phyloP scores from a whole-genome alignment of 176 grass and related monocot species.

The Ampelocalamus luodianensis region DNA sequence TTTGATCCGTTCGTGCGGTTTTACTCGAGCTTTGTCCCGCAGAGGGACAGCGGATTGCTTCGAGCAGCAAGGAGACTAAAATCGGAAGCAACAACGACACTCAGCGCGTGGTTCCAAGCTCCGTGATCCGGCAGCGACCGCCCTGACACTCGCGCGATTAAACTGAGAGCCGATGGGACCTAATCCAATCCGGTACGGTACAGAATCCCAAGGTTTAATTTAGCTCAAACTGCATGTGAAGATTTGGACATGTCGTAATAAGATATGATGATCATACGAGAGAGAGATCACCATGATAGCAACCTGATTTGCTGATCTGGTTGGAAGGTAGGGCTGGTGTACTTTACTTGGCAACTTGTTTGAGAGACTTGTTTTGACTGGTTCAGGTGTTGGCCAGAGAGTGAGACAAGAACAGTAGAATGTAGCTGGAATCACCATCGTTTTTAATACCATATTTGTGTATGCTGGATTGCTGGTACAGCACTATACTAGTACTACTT shows the following conservation, averaged over 20 bases:
- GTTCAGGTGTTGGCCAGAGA: conserved; percentile 37
- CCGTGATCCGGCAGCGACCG: conserved; percentile 45
- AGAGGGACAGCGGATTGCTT: conserved; percentile 1
- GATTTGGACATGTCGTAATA: conserved; percentile 25
- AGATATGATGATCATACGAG: not conserved
- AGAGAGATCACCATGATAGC: not conserved
- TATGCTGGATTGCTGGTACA: not conserved
- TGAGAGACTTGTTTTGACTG: conserved; percentile 42
- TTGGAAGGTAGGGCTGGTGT: not conserved
- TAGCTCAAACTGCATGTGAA: not conserved
- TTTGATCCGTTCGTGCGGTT: conserved; percentile 51
- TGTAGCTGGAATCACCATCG: conserved; percentile 46
- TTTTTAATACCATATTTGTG: not conserved
- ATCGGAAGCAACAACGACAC: not conserved
- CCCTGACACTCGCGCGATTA: not conserved
- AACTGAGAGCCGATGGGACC: no score
- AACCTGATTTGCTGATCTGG: not conserved
- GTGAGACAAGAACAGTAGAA: conserved; percentile 39
- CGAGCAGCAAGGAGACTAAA: not conserved
- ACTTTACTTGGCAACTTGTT: conserved; percentile 32
- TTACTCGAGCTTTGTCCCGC: conserved; percentile 43
- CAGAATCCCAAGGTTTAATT: not conserved
- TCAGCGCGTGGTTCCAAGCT: conserved; percentile 9
- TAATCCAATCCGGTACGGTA: not conserved
- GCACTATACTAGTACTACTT: not conserved